Evolutionary conservation across 2,329 filamentous ascomycete genomes (phyloP), one percentile per base, ranked within the genome.

Genomic region (Echinosphaeria canescens): DNA sequence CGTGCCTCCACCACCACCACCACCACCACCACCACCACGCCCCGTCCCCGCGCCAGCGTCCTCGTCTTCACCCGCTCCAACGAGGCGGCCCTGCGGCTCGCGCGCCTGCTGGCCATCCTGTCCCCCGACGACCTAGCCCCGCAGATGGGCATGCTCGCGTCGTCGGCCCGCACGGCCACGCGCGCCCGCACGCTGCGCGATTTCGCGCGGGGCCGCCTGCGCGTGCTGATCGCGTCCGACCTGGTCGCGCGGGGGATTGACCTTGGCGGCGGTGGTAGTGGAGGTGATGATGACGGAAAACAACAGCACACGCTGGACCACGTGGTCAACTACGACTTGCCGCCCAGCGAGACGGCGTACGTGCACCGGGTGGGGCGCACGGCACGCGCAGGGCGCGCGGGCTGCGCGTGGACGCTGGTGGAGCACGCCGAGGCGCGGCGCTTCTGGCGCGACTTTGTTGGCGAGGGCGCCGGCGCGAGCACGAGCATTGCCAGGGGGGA

Each of bases 291-390:
- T n/a, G n/a, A n/a, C n/a, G n/a, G n/a, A n/a, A n/a, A n/a, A n/a
- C n/a, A n/a, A n/a, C n/a, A n/a, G n/a, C n/a, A n/a, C n/a, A 6
- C 17, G 17, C 62, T 95, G 25, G 70, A 72, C 19, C 78, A 91
- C 42, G 81, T 95, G 25, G 57, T 95, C 48, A 93, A 92, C 51
- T 95, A 95, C 54, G 85, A 93, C 44, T 61, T 93, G 27, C 85
- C 85, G 0, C 62, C 69, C 4, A 84, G 74, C 40, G 54, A 82
- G 18, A 75, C 75, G 5, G 75, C 71, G 14, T 95, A 95, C 39
- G 71, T 95, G 4, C 88, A 95, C 46, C 74, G 88, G 22, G 81
- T 93, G 2, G 85, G 88, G 20, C 70, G 88, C 30, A 93, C 85
- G 1, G 85, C 85, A 1, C 63, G 84, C 43, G 88, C 80, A 0